Percentiles rank a stretch among this genome's conserved stretches.
Conservation (phyloP, 371 early-diverging fungal species). For the Smittium mucronatum region DNA sequence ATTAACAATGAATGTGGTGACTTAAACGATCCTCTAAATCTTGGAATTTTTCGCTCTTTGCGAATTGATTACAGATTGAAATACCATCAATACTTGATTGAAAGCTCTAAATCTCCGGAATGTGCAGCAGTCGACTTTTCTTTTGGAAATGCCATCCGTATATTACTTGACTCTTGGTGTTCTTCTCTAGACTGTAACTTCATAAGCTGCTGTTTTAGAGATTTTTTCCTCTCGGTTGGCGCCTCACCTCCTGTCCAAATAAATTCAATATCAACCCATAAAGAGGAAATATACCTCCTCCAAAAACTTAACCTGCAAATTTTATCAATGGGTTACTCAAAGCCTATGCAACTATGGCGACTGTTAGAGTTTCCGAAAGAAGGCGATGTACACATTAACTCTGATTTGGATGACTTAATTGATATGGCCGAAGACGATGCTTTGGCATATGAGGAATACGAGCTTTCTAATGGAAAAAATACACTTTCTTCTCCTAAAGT, state of each 20-base stretch:
- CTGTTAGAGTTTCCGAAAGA: constrained; percentile 3
- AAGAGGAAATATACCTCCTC: not conserved
- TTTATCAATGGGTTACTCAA: not conserved
- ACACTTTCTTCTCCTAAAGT: not conserved
- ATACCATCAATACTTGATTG: not conserved
- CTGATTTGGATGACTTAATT: constrained; percentile 2
- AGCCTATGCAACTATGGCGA: constrained; percentile 1
- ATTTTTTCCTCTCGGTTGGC: constrained; percentile 4
- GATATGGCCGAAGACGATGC: constrained; percentile 13
- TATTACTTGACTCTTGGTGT: constrained; percentile 1
- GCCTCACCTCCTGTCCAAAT: not conserved
- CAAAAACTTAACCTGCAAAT: constrained; percentile 4
- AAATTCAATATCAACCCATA: not conserved
- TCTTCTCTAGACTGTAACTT: not conserved
- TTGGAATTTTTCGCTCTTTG: constrained; percentile 1
- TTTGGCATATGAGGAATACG: constrained; percentile 7
- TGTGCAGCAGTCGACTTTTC: not conserved
- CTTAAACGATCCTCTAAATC: not conserved
- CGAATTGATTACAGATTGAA: not conserved
- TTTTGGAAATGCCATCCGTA: not conserved
- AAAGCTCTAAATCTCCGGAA: not conserved
- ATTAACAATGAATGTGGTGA: not conserved
- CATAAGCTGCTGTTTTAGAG: constrained; percentile 7
- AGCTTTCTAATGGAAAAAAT: not conserved
- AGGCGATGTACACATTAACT: not conserved